These are phyloP conservation scores for Tulasnella sp. DNA, from an alignment of 768 basidiomycete species.

Conservation along the genomic window DNA sequence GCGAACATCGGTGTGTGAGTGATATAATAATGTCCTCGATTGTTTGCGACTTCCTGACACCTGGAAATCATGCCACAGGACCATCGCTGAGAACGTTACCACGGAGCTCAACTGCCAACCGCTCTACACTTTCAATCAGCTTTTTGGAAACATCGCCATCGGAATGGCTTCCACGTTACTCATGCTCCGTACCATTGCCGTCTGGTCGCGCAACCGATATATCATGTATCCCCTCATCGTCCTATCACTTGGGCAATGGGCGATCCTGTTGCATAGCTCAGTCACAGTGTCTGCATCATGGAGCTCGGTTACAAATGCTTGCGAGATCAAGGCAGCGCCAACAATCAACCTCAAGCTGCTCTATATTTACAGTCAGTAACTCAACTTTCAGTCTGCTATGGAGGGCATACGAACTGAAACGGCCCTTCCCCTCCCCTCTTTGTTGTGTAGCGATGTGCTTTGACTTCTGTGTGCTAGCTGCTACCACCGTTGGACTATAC, in stretches of 20 bases:
- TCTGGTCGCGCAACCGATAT: neutral
- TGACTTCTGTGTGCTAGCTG: conserved; percentile 49
- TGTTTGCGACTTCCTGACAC: neutral
- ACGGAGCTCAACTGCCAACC: neutral
- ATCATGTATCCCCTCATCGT: neutral
- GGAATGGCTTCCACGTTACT: neutral
- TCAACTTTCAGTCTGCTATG: too few species aligned
- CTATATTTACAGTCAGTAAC: conserved; percentile 48
- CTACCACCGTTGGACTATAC: conserved; percentile 54
- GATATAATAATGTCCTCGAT: too few species aligned
- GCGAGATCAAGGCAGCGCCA: conserved; percentile 25
- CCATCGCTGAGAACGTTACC: neutral
- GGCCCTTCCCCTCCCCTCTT: conserved; percentile 36
- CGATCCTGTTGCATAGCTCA: conserved; percentile 52
- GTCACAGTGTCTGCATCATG: neutral
- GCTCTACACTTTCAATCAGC: neutral
- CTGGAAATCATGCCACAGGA: neutral
- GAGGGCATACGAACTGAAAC: conserved; percentile 40
- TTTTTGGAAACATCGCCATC: neutral
- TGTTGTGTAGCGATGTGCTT: conserved; percentile 45
- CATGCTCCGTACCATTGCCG: neutral
- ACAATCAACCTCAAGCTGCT: conserved; percentile 45
- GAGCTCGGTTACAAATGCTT: neutral
- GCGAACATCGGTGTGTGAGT: conserved; percentile 16
- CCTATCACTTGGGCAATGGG: conserved; percentile 33